phyloP scores from a whole-genome alignment of 192 early-diverging fungal species.

The Backusella psychrophila region DNA sequence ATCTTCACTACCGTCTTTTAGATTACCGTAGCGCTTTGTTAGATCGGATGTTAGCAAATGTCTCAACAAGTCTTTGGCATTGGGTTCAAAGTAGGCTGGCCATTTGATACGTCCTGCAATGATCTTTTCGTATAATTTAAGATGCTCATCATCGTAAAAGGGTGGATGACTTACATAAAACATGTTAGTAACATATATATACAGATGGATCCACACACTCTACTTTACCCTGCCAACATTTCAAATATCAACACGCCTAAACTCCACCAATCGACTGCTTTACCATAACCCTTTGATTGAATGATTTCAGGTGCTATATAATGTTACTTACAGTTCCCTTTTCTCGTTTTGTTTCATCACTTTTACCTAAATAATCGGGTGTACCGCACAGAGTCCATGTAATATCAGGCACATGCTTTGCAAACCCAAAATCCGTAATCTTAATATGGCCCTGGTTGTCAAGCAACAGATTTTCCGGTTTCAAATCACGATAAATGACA shows the following conservation, averaged over 20 bases:
- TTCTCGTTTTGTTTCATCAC: neutral
- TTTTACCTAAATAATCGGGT: constrained; percentile 62
- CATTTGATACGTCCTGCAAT: constrained; percentile 71
- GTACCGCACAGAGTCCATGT: constrained; percentile 89
- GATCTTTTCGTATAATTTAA: constrained; percentile 93
- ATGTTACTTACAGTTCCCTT: neutral
- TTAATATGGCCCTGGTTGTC: constrained; percentile 80
- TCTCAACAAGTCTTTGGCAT: constrained; percentile 74
- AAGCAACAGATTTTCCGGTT: constrained; percentile 78
- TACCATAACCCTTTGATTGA: constrained; percentile 90
- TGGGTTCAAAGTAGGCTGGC: constrained; percentile 69
- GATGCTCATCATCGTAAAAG: constrained; percentile 94
- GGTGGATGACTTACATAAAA: constrained; percentile 62
- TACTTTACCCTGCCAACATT: constrained; percentile 83
- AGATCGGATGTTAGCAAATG: constrained; percentile 68
- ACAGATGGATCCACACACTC: neutral
- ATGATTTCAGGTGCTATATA: constrained; percentile 77
- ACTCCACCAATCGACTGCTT: constrained; percentile 95
- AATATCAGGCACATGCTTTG: constrained; percentile 78
- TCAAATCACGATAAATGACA: constrained; percentile 80
- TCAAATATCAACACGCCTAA: constrained; percentile 92
- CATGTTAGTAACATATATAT: constrained; percentile 2
- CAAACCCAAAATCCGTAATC: constrained; percentile 87
- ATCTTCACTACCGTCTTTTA: constrained; percentile 66
- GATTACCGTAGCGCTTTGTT: constrained; percentile 77